phyloP scores from a whole-genome alignment of 345 rosid species.

The Moricandia moricandioides region DNA sequence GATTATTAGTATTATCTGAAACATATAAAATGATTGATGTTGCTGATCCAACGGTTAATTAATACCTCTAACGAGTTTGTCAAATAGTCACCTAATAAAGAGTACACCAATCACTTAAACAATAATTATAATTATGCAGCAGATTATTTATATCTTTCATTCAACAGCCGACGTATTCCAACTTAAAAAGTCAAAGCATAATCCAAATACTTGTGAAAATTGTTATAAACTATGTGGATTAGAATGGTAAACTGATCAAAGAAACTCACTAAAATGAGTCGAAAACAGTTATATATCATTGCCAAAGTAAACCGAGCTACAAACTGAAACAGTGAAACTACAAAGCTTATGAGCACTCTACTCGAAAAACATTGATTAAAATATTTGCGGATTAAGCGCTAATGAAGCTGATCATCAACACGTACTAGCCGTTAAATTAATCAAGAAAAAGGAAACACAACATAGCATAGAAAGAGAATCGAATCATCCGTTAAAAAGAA shows the following conservation, averaged over 20 bases:
- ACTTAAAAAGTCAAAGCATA: not conserved
- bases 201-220: not conserved
- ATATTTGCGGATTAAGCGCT: constrained; percentile 7
- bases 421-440: constrained; percentile 20
- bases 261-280: not conserved
- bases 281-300: not conserved
- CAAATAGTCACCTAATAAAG: constrained; percentile 26
- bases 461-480: not conserved
- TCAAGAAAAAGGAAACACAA: not conserved
- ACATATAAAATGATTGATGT: constrained; percentile 11
- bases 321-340: too few relatives aligned
- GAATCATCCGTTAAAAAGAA: not conserved
- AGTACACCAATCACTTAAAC: constrained; percentile 2
- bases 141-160: not conserved
- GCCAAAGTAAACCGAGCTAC: not conserved
- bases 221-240: not conserved
- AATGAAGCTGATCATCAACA: constrained; percentile 22
- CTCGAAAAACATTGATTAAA: not conserved
- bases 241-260: not conserved
- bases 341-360: not conserved
- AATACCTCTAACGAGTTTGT: not conserved
- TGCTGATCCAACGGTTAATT: constrained; percentile 36
- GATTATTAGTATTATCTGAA: not conserved
- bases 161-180: constrained; percentile 9
- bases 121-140: not conserved